Evolutionary conservation across 257 asterid genomes (phyloP).

Genomic region (Gentiana macrophylla): DNA sequence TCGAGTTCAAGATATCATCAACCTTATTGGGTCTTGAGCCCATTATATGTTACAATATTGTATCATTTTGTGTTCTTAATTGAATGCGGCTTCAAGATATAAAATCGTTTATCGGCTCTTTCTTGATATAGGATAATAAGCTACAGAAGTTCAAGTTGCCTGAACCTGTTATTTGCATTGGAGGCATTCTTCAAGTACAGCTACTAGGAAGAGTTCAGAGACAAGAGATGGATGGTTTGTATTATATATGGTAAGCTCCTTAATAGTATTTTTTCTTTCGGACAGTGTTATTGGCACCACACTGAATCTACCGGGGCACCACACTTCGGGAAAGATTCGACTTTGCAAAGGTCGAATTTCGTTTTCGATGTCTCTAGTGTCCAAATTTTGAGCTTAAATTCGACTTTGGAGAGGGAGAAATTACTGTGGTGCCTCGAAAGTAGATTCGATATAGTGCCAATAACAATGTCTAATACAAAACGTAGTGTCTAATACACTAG

Average conservation of each 20-base stretch:
- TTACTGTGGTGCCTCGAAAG: background rate
- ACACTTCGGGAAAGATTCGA: no score
- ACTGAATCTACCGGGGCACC: no score
- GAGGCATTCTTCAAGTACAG: slow-evolving; percentile 69
- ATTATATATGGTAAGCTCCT: slow-evolving; percentile 58
- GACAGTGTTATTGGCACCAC: no score
- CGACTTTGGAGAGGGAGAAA: background rate
- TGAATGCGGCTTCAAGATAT: no score
- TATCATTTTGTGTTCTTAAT: no score
- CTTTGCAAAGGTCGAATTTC: no score
- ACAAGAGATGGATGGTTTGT: slow-evolving; percentile 59
- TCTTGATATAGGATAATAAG: slow-evolving; percentile 41
- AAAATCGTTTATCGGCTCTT: background rate
- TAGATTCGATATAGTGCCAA: no score
- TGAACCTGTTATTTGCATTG: slow-evolving; percentile 54
- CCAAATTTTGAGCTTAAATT: no score
- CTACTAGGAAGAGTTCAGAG: slow-evolving; percentile 77
- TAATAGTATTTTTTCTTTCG: background rate
- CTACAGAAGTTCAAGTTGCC: slow-evolving; percentile 76
- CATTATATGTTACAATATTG: no score
- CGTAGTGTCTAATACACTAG: no score
- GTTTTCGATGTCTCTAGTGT: no score
- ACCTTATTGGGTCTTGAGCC: no score
- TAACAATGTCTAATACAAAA: background rate
- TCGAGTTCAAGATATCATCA: background rate